Conservation (phyloP, 2,329 filamentous ascomycete genomes). For the Pseudofabraea citricarpa region DNA sequence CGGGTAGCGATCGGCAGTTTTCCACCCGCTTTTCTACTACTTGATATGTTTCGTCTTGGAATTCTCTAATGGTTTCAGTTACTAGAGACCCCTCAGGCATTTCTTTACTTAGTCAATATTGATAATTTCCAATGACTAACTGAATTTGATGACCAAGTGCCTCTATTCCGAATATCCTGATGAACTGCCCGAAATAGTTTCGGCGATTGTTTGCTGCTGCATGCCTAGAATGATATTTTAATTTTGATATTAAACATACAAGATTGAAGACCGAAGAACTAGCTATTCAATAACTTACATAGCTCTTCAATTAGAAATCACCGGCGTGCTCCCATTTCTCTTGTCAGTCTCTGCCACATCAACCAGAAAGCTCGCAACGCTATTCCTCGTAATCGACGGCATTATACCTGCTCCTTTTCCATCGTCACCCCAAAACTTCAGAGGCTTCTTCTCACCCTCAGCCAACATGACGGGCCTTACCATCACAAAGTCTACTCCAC, state of each 20-base stretch:
- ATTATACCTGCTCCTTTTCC: slow-evolving; percentile 11
- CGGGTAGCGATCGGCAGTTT: no score
- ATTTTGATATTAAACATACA: not conserved
- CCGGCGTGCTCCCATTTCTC: slow-evolving; percentile 40
- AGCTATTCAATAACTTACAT: not conserved
- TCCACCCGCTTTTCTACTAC: no score
- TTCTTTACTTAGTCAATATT: no score
- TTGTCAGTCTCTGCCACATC: slow-evolving; percentile 35
- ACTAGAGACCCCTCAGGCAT: no score
- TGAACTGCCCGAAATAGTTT: no score
- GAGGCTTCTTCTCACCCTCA: slow-evolving; percentile 6
- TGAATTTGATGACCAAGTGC: no score
- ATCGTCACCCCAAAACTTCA: slow-evolving; percentile 11
- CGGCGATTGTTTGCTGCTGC: no score
- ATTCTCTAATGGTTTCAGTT: no score
- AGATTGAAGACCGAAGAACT: not conserved
- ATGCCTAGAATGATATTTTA: no score
- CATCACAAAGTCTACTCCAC: slow-evolving; percentile 11
- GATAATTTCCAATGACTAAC: no score
- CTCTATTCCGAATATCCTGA: no score
- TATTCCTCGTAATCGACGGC: slow-evolving; percentile 20
- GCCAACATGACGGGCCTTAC: slow-evolving; percentile 12
- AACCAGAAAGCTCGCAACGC: slow-evolving; percentile 42
- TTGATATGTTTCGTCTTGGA: no score
- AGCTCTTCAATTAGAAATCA: slow-evolving; percentile 40